These are phyloP conservation scores for Mallotus nudiflorus DNA, from an alignment of 345 rosid genomes.

Conservation along the genomic window DNA sequence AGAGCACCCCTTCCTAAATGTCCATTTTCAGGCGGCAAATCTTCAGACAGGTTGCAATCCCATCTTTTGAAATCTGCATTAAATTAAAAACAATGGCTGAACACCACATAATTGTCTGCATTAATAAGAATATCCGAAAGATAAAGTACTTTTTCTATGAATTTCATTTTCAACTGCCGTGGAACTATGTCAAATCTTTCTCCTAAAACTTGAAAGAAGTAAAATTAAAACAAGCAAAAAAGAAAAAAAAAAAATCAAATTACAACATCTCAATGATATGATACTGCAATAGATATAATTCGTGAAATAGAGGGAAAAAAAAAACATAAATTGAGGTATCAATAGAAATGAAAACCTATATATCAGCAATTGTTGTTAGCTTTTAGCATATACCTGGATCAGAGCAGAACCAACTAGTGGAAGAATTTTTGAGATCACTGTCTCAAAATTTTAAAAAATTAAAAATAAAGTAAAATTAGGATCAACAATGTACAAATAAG, in stretches of 20 bases:
- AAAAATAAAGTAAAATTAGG: background rate
- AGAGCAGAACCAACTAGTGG: slow-evolving; percentile 1
- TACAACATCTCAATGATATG: background rate
- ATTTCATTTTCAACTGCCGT: background rate
- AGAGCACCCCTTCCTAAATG: slow-evolving; percentile 22
- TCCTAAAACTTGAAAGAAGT: background rate
- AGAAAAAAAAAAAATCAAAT: background rate
- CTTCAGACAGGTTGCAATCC: slow-evolving; percentile 15
- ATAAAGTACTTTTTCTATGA: background rate
- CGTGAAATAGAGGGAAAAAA: background rate
- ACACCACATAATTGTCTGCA: background rate
- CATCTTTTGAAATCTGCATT: slow-evolving; percentile 26
- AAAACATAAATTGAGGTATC: background rate
- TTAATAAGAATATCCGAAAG: background rate
- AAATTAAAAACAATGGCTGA: slow-evolving; percentile 10
- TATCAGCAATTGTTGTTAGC: background rate
- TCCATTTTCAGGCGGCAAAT: slow-evolving; percentile 20
- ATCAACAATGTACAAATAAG: background rate
- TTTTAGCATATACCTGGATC: slow-evolving; percentile 25
- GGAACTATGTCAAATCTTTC: slow-evolving; percentile 1
- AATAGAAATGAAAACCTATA: background rate
- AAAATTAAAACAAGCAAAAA: too few species aligned
- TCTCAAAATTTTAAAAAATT: background rate
- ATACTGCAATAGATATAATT: background rate
- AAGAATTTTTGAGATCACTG: slow-evolving; percentile 29